These are phyloP conservation scores for Paramecium caudatum DNA, from an alignment of 73 alveolate genomes.

Conservation along the genomic window DNA sequence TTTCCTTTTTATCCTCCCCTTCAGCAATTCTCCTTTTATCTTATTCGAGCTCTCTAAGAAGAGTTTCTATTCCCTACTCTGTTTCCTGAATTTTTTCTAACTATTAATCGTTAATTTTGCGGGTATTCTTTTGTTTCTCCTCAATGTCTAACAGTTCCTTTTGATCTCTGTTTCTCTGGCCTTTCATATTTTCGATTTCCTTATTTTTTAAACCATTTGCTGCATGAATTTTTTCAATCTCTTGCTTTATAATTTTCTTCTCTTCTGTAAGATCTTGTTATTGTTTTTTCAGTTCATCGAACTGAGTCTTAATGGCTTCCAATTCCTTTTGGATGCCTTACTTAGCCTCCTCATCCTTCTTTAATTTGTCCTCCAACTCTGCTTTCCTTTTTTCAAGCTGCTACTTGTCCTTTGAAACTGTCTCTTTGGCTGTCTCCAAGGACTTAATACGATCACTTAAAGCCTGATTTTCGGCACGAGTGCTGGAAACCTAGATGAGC, in stretches of 20 bases:
- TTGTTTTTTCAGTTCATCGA: not conserved
- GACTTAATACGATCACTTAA: constrained; percentile 4
- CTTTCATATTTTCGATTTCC: constrained; percentile 75
- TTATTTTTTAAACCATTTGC: constrained; percentile 77
- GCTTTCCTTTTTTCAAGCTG: constrained; percentile 8
- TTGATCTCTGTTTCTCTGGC: not conserved
- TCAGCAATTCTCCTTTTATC: constrained; percentile 27
- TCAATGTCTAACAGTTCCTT: constrained; percentile 24
- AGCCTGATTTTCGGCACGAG: not conserved
- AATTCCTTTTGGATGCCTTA: constrained; percentile 15
- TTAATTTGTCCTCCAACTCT: constrained; percentile 44
- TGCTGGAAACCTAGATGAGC: not conserved
- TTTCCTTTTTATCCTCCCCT: constrained; percentile 64
- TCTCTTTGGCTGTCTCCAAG: constrained; percentile 7
- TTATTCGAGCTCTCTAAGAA: not conserved
- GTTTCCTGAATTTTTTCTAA: constrained; percentile 46
- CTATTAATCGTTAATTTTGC: constrained; percentile 19
- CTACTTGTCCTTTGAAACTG: not conserved
- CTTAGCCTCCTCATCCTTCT: constrained; percentile 48
- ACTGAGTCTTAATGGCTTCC: constrained; percentile 34
- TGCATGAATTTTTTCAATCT: constrained; percentile 79
- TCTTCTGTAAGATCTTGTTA: constrained; percentile 57
- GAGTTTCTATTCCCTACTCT: not conserved
- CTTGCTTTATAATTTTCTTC: constrained; percentile 72
- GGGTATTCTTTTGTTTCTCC: not conserved